phyloP scores from a whole-genome alignment of 2,329 filamentous ascomycete species.

The Nemania bipapillata region DNA sequence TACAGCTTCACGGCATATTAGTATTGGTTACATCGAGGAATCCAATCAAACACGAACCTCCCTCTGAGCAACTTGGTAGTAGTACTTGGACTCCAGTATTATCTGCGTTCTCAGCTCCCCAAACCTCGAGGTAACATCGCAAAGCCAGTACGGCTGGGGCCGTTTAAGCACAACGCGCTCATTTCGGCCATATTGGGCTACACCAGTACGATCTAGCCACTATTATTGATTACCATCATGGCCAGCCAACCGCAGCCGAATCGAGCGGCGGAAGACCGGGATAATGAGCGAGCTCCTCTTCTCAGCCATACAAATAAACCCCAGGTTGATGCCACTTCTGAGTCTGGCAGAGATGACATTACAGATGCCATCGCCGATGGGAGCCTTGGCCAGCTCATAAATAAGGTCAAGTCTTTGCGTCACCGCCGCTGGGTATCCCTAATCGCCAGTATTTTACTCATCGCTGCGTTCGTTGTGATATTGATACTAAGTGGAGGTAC shows the following conservation, averaged over 20 bases:
- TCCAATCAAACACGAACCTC: neutral
- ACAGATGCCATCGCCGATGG: slow-evolving; percentile 9
- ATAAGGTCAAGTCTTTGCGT: slow-evolving; percentile 43
- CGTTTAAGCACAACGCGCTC: neutral
- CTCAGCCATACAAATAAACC: slow-evolving; percentile 33
- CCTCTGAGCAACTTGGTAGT: slow-evolving; percentile 1
- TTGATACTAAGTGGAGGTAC: slow-evolving; percentile 49
- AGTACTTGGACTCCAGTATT: slow-evolving; percentile 1
- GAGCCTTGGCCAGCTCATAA: neutral
- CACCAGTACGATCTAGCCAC: slow-evolving; percentile 7
- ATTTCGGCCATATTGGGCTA: slow-evolving; percentile 1
- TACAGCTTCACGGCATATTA: neutral
- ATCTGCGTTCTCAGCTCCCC: neutral
- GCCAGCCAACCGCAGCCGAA: slow-evolving; percentile 23
- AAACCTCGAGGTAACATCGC: slow-evolving; percentile 14
- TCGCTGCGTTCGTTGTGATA: slow-evolving; percentile 48
- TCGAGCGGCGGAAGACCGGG: slow-evolving; percentile 10
- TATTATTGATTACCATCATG: slow-evolving; percentile 31
- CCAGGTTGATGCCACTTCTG: slow-evolving; percentile 4
- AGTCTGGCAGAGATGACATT: slow-evolving; percentile 23
- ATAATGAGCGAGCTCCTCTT: slow-evolving; percentile 44
- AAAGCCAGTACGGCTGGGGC: slow-evolving; percentile 12
- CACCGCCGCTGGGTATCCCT: slow-evolving; percentile 51
- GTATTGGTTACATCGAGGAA: neutral
- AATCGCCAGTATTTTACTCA: slow-evolving; percentile 45